phyloP scores from a whole-genome alignment of 257 asterid species.

The Penstemon davidsonii region DNA sequence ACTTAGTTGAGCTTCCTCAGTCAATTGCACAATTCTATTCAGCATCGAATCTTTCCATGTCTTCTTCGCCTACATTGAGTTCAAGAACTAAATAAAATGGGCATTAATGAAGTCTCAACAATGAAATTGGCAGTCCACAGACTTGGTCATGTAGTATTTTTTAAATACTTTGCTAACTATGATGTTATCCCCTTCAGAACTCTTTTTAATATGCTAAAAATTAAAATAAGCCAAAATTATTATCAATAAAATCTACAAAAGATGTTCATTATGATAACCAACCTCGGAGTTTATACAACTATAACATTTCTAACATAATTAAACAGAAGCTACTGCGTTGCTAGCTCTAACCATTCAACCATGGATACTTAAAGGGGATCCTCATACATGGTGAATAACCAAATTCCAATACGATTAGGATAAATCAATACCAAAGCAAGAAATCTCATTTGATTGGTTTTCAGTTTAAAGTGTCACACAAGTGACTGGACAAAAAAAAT shows the following conservation, averaged over 20 bases:
- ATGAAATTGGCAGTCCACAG: conserved; percentile 15
- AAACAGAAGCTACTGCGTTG: no score
- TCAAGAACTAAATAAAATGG: conserved; percentile 21
- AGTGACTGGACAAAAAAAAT: conserved; percentile 6
- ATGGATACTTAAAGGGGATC: no score
- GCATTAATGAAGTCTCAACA: conserved; percentile 14
- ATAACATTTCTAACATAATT: conserved; percentile 5
- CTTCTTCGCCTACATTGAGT: conserved; percentile 70
- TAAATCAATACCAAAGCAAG: neutral
- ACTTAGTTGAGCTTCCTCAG: conserved; percentile 97
- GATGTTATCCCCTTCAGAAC: neutral
- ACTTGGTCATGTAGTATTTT: conserved; percentile 1
- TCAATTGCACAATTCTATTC: conserved; percentile 84
- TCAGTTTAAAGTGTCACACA: conserved; percentile 15
- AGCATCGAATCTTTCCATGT: conserved; percentile 95
- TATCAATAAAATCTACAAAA: conserved; percentile 11
- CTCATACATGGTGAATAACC: no score
- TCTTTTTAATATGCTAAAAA: conserved; percentile 1
- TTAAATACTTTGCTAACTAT: conserved; percentile 2
- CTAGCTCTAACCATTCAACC: no score
- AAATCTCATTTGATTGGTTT: conserved; percentile 1
- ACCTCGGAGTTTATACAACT: neutral
- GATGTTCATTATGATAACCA: neutral
- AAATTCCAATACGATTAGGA: no score
- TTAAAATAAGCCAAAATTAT: neutral